phyloP scores from a whole-genome alignment of 306 rosid species.

The Acmispon strigosus region DNA sequence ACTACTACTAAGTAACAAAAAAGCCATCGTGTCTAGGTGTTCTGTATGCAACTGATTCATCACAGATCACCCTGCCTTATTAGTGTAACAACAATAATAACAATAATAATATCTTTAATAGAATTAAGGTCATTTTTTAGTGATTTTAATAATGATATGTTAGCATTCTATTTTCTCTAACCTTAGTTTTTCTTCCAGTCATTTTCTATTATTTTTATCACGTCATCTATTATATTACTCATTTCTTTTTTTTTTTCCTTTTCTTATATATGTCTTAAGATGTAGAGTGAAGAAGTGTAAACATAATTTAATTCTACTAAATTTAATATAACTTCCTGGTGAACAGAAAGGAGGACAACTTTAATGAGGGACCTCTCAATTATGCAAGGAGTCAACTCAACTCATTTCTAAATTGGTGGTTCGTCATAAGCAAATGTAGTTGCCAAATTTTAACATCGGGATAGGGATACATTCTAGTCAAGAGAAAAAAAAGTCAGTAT shows the following conservation, averaged over 20 bases:
- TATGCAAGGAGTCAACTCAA: conserved; percentile 11
- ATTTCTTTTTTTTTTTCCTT: no score
- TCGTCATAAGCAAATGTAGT: neutral
- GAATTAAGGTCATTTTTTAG: no score
- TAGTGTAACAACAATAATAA: no score
- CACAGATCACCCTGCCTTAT: neutral
- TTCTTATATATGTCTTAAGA: no score
- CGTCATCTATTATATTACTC: no score
- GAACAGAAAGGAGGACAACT: neutral
- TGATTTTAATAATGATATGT: no score
- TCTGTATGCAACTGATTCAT: neutral
- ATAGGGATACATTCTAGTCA: neutral
- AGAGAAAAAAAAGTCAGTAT: neutral
- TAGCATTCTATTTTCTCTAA: no score
- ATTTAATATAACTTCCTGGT: neutral
- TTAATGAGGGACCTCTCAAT: neutral
- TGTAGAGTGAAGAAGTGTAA: no score
- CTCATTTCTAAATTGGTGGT: neutral
- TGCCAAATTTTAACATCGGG: neutral
- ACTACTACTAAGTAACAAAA: neutral
- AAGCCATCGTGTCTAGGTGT: conserved; percentile 20
- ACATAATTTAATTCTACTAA: no score
- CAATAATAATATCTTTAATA: no score
- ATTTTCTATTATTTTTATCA: no score
- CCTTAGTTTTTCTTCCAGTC: no score